Conservation (phyloP, 495 filamentous ascomycete species). For the Lasiosphaeria miniovina region DNA sequence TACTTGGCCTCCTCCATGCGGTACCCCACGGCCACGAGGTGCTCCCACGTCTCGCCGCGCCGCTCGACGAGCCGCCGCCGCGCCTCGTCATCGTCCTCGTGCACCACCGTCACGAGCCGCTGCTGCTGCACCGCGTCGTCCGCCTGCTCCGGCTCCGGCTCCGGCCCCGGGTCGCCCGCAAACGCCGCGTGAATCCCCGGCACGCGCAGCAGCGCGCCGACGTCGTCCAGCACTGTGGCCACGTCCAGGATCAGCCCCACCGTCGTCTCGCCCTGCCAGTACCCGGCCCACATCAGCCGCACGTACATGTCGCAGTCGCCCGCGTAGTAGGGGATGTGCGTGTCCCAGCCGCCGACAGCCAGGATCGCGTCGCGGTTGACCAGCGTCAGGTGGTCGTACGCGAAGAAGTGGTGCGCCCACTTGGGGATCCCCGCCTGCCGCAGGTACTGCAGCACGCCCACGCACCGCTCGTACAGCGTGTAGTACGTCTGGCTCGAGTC, state of each 20-base stretch:
- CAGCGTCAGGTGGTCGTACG: constrained; percentile 56
- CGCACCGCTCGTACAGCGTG: constrained; percentile 48
- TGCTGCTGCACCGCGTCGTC: background rate
- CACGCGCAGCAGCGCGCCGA: constrained; percentile 44
- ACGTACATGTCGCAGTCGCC: constrained; percentile 50
- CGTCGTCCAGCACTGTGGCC: constrained; percentile 41
- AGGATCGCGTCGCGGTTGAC: constrained; percentile 52
- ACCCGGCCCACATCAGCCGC: constrained; percentile 52
- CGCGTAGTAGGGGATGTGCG: constrained; percentile 56
- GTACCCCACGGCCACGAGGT: constrained; percentile 30
- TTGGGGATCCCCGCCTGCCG: constrained; percentile 21
- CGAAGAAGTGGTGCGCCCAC: constrained; percentile 56
- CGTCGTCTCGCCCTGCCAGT: constrained; percentile 43
- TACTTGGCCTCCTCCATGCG: constrained; percentile 40
- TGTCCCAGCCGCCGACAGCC: constrained; percentile 58
- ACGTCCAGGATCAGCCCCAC: constrained; percentile 53
- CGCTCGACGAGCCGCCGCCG: constrained; percentile 22
- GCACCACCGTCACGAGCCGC: background rate
- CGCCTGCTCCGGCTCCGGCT: background rate
- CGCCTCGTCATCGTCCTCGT: constrained; percentile 18
- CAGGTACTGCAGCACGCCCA: constrained; percentile 40
- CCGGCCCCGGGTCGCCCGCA: constrained; percentile 26
- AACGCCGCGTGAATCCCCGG: constrained; percentile 26
- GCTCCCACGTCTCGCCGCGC: constrained; percentile 35
- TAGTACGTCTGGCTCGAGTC: constrained; percentile 19